Base-by-base conservation (phyloP, 225 moss, liverwort and hornwort species). In the Physcomitrium patens region DNA sequence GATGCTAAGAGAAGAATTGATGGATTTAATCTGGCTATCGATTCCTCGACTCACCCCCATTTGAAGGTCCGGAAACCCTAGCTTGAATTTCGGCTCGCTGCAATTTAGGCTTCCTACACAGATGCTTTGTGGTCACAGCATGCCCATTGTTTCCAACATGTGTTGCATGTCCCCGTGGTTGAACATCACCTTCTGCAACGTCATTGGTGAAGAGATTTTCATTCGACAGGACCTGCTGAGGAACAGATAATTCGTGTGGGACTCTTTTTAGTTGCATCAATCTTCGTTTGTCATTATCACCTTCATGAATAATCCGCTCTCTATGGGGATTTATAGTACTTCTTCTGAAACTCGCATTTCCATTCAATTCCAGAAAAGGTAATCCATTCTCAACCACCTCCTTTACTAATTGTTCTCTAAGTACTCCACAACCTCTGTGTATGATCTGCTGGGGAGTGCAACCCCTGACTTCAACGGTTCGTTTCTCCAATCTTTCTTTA, bases 381-480 rank as follows among this genome's bases (percentile, higher is more conserved):
- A 76, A 67, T 47, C 81, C 84, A 41, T 81, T 79, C 27, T 81
- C 84, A 55, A 87, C 42, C 10, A 78, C 72, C 74, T 81, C 79
- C 74, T 79, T 81, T 52, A 73, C 79, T 49, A 82, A 67, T 59
- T 73, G 73, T 57, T 79, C 77, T 77, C 84, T 79, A 22, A 74
- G 64, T 17, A 81, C 63, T 48, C 70, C 60, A 53, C 81, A 70
- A 77, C 84, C 81, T 63, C 77, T 87, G 43, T 51, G 84, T 53
- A 84, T 46, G 64, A 84, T 74, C 54, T 84, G 81, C 67, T 68
- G 84, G 20, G 81, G 81, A 63, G 74, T 71, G 63, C 77, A 80
- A 42, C 77, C 78, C 64, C 79, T 70, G 47, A 79, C 74, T 65
- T 83, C 83, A 28, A 86, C 50, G n/a, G 55, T 75, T 59, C 77